Evolutionary conservation across 1,139 yeast species (phyloP), one percentile per base, ranked within the genome.

Genomic region (Kodamaea alishanica): DNA sequence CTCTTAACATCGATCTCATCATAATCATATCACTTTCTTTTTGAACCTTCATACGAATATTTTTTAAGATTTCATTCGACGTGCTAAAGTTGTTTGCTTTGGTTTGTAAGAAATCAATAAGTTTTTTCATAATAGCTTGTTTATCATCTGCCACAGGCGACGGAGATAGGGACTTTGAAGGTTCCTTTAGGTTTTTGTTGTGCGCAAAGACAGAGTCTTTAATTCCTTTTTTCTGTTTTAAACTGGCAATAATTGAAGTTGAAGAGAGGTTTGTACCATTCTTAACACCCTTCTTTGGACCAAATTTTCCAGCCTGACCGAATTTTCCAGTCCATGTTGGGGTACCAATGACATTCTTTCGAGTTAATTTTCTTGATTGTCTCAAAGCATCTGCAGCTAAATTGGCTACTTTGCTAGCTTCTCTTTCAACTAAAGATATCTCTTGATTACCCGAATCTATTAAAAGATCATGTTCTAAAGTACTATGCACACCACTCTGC

Each of bases 291-390:
- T 43, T 48, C 37, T 56, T 62, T 4, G 54, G 51, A 30, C 70
- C 51, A 58, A 62, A 60, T 60, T 72, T 41, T 2, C 96, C 96
- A 0, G 96, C 96, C 20, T 68, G 60, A 0, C 98, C 98, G 66
- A 84, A 88, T 49, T 77, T 77, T 0, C 98, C 98, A 0, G 98
- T 92, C 95, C 97, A 92, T 0, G 98, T 92, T 0, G 97, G 97
- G 0, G 85, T 81, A 4, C 96, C 96, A 24, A 89, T 70, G 26
- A 75, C 77, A 22, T 79, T 79, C 44, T 70, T 73, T 38, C 87
- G 71, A 0, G 96, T 78, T 24, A 68, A 64, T 41, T 67, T 75
- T 35, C 96, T 64, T 0, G 96, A 87, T 43, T 75, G 75, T 41
- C 79, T 71, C 42, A 92, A 63, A 0, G 90, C 89, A 15, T 73